Conservation (phyloP, 1,139 yeast genomes). For the Scheffersomyces lignicola region DNA sequence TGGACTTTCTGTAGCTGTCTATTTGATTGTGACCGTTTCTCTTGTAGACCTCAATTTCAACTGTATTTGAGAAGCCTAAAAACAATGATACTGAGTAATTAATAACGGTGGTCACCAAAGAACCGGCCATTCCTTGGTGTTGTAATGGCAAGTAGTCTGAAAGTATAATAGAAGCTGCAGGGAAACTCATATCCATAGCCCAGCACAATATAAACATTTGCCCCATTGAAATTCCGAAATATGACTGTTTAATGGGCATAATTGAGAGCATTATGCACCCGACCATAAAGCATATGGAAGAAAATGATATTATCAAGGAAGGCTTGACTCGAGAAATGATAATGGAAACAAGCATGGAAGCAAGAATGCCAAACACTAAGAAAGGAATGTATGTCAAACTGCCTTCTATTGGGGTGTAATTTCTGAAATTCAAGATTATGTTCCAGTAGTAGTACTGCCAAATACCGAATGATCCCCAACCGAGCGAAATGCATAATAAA, state of each 20-base stretch:
- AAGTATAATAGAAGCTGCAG: conserved; percentile 53
- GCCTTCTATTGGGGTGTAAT: conserved; percentile 43
- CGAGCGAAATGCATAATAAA: conserved; percentile 36
- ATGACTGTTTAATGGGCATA: conserved; percentile 51
- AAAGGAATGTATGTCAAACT: conserved; percentile 49
- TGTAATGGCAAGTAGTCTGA: conserved; percentile 50
- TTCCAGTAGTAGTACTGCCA: conserved; percentile 49
- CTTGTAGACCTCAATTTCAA: conserved; percentile 38
- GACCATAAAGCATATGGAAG: conserved; percentile 46
- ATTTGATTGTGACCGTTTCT: conserved; percentile 19
- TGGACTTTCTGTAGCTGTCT: conserved; percentile 43
- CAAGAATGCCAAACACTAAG: conserved; percentile 45
- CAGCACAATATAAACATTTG: conserved; percentile 50
- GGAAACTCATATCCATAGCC: conserved; percentile 63
- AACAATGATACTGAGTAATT: conserved; percentile 56
- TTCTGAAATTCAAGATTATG: conserved; percentile 43
- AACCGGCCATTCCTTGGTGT: conserved; percentile 64
- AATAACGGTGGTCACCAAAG: conserved; percentile 53
- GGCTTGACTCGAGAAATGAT: conserved; percentile 44
- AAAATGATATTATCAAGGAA: conserved; percentile 40
- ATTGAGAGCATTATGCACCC: conserved; percentile 50
- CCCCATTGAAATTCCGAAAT: conserved; percentile 46
- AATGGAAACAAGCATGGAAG: conserved; percentile 44
- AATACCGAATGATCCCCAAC: conserved; percentile 62
- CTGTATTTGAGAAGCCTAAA: conserved; percentile 52